Evolutionary conservation across 371 early-diverging fungal genomes (phyloP).

Genomic region (Rhizopus delemar): DNA sequence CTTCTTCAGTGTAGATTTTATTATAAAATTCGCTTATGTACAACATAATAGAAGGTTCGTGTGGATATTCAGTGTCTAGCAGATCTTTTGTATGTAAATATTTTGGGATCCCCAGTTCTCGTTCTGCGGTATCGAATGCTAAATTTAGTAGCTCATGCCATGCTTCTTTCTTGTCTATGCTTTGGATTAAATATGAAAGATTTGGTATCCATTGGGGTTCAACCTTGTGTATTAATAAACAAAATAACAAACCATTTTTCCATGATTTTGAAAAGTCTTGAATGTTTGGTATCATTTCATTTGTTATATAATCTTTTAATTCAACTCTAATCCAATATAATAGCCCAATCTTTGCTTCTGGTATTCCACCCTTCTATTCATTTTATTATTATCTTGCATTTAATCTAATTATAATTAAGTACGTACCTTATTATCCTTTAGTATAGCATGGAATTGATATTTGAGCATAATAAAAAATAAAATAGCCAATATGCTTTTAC

Average conservation of each 20-base stretch:
- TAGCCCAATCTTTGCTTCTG: slow-evolving; percentile 56
- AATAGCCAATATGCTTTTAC: slow-evolving; percentile 80
- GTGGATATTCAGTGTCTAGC: slow-evolving; percentile 43
- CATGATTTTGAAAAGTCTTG: slow-evolving; percentile 72
- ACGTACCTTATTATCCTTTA: slow-evolving; percentile 9
- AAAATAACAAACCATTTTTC: slow-evolving; percentile 73
- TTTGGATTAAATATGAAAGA: slow-evolving; percentile 34
- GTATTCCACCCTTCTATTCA: slow-evolving; percentile 5
- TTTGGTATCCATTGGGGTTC: slow-evolving; percentile 64
- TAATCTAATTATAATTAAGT: not conserved
- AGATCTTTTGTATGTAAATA: slow-evolving; percentile 47
- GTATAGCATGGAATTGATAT: slow-evolving; percentile 60
- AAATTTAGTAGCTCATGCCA: slow-evolving; percentile 30
- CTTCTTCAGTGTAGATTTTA: slow-evolving; percentile 18
- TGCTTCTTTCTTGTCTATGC: slow-evolving; percentile 24
- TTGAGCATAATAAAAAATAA: slow-evolving; percentile 77
- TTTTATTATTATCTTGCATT: not conserved
- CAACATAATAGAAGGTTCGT: slow-evolving; percentile 54
- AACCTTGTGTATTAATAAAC: slow-evolving; percentile 68
- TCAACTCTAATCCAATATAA: slow-evolving; percentile 70
- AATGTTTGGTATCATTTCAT: slow-evolving; percentile 53
- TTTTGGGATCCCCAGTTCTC: slow-evolving; percentile 35
- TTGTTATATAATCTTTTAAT: slow-evolving; percentile 55
- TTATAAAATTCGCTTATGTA: slow-evolving; percentile 49
- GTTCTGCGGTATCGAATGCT: slow-evolving; percentile 42